Conservation (phyloP, 1,284 basidiomycete genomes). For the Trichosporon sp. region DNA sequence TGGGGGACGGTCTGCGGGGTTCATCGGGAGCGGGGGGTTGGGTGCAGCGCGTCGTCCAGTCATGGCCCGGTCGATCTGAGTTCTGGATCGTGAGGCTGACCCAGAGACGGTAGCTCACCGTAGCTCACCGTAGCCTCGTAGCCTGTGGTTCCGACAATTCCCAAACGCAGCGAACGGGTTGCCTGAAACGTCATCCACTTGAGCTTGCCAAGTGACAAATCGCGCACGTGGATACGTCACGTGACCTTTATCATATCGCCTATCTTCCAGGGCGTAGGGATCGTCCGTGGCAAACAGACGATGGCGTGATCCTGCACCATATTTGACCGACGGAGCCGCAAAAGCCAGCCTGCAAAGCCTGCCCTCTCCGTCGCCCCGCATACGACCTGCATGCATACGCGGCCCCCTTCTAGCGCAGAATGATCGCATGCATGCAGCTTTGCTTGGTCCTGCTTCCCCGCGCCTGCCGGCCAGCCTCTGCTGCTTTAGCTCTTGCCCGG, state of each 20-base stretch:
- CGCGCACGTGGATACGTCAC: neutral
- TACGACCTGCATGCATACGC: neutral
- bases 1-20: too few relatives aligned
- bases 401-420: neutral
- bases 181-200: neutral
- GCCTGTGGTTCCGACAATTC: neutral
- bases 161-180: neutral
- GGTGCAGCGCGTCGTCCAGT: neutral
- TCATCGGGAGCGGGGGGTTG: neutral
- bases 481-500: neutral
- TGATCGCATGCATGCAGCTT: neutral
- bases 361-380: too few relatives aligned
- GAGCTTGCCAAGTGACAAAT: neutral
- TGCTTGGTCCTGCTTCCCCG: neutral
- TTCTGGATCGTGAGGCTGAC: neutral
- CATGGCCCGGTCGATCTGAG: too few relatives aligned
- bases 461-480: neutral
- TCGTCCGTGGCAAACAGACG: neutral
- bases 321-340: conserved; percentile 18
- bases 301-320: conserved; percentile 23
- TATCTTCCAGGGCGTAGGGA: neutral
- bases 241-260: conserved; percentile 4
- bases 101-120: neutral
- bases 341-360: neutral
- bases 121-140: neutral